Evolutionary conservation across 192 early-diverging fungal species (phyloP).

Genomic region (Linderina pennispora): DNA sequence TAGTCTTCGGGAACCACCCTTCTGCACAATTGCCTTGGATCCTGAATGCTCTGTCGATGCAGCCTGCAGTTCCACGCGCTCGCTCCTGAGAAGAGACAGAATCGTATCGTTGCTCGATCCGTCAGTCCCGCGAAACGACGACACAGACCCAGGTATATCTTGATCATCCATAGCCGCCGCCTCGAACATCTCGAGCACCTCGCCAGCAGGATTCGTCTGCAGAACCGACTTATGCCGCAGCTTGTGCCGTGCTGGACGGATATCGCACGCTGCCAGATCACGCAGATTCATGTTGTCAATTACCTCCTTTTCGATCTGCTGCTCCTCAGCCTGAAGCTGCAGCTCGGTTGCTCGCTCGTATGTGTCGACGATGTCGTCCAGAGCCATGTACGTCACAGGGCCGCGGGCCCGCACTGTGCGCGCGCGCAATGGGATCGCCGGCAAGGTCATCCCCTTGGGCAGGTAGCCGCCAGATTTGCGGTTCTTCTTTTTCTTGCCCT

Average conservation of each 20-base stretch:
- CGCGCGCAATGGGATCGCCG: conserved; percentile 14
- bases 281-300: neutral
- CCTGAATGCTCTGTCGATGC: conserved; percentile 40
- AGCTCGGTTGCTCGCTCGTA: conserved; percentile 14
- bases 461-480: conserved; percentile 13
- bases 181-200: too few species aligned
- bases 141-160: too few species aligned
- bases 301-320: conserved; percentile 3
- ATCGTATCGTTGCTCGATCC: conserved; percentile 34
- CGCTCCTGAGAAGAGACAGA: conserved; percentile 26
- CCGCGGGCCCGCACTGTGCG: conserved; percentile 17
- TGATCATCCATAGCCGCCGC: too few species aligned
- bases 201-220: too few species aligned
- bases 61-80: conserved; percentile 30
- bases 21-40: conserved; percentile 32
- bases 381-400: conserved; percentile 30
- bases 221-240: too few species aligned
- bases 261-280: too few species aligned
- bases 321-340: too few species aligned
- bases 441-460: conserved; percentile 20
- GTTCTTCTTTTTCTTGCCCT: conserved; percentile 1
- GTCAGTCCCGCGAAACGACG: conserved; percentile 13
- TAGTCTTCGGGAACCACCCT: conserved; percentile 38
- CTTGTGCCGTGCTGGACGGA: too few species aligned
- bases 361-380: conserved; percentile 32